A percentile compares a stretch with the other conserved stretches of the same genome.
phyloP scores from a whole-genome alignment of 495 filamentous ascomycete species.

The Tetracladium setigerum region DNA sequence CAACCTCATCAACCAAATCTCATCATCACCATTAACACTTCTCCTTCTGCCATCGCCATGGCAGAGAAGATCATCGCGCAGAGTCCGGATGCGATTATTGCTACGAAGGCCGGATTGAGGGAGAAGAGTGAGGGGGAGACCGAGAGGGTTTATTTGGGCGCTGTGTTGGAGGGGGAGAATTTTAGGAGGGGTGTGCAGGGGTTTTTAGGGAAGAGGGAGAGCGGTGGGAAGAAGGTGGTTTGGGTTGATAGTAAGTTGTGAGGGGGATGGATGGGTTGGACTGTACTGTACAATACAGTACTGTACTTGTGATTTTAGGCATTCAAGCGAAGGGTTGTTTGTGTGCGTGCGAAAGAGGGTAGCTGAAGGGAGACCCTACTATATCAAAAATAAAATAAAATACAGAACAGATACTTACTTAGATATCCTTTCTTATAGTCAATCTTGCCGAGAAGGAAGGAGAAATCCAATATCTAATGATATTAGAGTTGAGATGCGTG shows the following conservation, averaged over 20 bases:
- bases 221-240: slow-evolving; percentile 43
- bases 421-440: too few species aligned
- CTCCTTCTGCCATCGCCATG: slow-evolving; percentile 45
- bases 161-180: slow-evolving; percentile 48
- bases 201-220: slow-evolving; percentile 62
- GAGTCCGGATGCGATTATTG: slow-evolving; percentile 70
- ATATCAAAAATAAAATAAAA: too few species aligned
- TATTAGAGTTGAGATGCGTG: too few species aligned
- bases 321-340: too few species aligned
- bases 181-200: slow-evolving; percentile 60
- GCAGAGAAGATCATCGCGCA: slow-evolving; percentile 49
- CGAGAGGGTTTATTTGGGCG: slow-evolving; percentile 43
- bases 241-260: slow-evolving; percentile 39
- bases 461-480: too few species aligned
- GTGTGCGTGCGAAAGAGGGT: too few species aligned
- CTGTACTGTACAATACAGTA: too few species aligned
- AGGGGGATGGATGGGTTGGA: too few species aligned
- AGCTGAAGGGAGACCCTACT: too few species aligned
- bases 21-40: slow-evolving; percentile 33
- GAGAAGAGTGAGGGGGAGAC: slow-evolving; percentile 51
- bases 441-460: too few species aligned
- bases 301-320: too few species aligned
- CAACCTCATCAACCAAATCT: slow-evolving; percentile 71
- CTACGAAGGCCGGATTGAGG: slow-evolving; percentile 57
- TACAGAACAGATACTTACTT: too few species aligned